Conservation (phyloP, 805 yeast species). For the Priceomyces haplophilus region DNA sequence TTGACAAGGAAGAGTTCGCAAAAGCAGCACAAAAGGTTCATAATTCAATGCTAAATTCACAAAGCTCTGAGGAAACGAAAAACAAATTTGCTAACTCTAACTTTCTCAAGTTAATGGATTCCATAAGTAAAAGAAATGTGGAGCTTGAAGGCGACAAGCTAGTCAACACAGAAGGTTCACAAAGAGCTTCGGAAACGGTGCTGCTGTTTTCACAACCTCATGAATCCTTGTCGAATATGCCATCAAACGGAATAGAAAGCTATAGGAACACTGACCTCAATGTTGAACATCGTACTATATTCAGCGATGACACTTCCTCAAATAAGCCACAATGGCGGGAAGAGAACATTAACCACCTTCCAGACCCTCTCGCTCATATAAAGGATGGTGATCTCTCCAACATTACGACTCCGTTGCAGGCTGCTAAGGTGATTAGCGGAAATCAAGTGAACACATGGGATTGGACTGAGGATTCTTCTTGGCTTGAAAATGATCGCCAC, state of each 20-base stretch:
- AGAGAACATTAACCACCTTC: constrained; percentile 24
- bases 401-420: constrained; percentile 31
- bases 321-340: constrained; percentile 1
- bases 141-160: constrained; percentile 41
- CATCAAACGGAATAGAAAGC: no score
- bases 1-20: constrained; percentile 38
- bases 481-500: constrained; percentile 1
- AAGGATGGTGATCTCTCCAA: constrained; percentile 35
- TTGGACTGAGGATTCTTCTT: constrained; percentile 34
- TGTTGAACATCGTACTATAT: background rate
- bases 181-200: no score
- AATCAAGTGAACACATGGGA: constrained; percentile 32
- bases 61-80: constrained; percentile 20
- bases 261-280: no score
- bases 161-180: constrained; percentile 29
- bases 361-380: constrained; percentile 45
- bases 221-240: no score
- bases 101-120: constrained; percentile 39
- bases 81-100: constrained; percentile 33
- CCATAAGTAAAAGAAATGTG: constrained; percentile 34
- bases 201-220: constrained; percentile 25
- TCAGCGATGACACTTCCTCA: background rate
- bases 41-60: constrained; percentile 19
- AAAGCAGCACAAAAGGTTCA: constrained; percentile 37
- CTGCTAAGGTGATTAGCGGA: constrained; percentile 41